Percentiles rank a stretch among this genome's conserved stretches.
Conservation (phyloP, 1,284 basidiomycete species). For the Termitomyces sp. region DNA sequence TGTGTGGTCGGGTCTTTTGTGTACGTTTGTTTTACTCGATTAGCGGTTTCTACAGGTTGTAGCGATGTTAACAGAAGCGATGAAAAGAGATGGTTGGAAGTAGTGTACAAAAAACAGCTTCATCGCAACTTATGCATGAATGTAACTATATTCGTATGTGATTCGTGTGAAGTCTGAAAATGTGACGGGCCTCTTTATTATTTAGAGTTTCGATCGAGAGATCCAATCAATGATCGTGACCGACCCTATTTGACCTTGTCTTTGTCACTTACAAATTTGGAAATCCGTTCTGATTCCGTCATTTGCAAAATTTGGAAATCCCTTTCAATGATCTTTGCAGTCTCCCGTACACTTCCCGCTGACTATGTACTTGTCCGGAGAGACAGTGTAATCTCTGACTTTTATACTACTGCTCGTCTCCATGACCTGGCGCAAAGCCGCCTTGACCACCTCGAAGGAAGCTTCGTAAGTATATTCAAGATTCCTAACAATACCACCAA, state of each 20-base stretch:
- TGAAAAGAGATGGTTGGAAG: background rate
- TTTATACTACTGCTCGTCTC: background rate
- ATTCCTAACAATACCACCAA: slow-evolving; percentile 7
- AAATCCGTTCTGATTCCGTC: too few relatives aligned
- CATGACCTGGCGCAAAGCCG: background rate
- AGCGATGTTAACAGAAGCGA: background rate
- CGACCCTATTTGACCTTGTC: slow-evolving; percentile 20
- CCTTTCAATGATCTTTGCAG: slow-evolving; percentile 23
- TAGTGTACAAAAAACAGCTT: too few relatives aligned
- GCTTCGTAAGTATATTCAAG: background rate
- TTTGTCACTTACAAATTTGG: slow-evolving; percentile 16
- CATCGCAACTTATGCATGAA: too few relatives aligned
- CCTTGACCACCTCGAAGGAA: background rate
- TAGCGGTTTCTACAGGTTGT: background rate
- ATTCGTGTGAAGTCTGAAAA: too few relatives aligned
- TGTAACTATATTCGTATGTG: background rate
- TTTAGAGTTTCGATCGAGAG: slow-evolving; percentile 11
- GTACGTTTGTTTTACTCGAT: background rate
- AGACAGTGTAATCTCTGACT: background rate
- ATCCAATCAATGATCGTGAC: slow-evolving; percentile 5
- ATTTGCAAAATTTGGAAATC: slow-evolving; percentile 24
- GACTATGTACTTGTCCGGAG: background rate
- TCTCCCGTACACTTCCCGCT: background rate
- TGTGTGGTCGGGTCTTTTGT: background rate
- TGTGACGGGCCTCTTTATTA: too few relatives aligned